Evolutionary conservation across 768 basidiomycete species (phyloP).

Genomic region (Russula vinacea): DNA sequence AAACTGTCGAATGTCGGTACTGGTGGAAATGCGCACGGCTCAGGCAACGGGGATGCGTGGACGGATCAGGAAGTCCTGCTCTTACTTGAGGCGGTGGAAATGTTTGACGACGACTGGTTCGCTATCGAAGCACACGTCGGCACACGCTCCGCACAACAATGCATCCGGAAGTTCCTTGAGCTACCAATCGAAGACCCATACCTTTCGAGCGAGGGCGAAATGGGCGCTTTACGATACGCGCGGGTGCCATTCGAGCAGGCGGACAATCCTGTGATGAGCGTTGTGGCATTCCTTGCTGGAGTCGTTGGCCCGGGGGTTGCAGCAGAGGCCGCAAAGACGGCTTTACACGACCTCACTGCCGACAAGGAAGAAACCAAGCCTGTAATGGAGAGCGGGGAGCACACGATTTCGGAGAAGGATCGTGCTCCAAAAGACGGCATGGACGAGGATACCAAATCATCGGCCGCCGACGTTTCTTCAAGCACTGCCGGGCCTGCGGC

Average conservation of each 20-base stretch:
- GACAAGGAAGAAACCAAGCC: conserved; percentile 39
- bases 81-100: conserved; percentile 94
- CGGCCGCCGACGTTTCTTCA: conserved; percentile 26
- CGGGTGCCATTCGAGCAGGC: conserved; percentile 89
- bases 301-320: conserved; percentile 89
- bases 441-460: conserved; percentile 30
- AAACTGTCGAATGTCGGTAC: conserved; percentile 54
- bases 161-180: conserved; percentile 92
- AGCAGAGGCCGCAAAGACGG: conserved; percentile 89
- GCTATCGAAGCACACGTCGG: conserved; percentile 91
- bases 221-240: conserved; percentile 72
- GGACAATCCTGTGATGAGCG: conserved; percentile 98
- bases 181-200: conserved; percentile 97
- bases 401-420: conserved; percentile 36
- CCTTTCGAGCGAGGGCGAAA: conserved; percentile 68
- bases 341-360: conserved; percentile 75
- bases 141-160: conserved; percentile 88
- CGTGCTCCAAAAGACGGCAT: conserved; percentile 39
- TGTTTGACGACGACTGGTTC: conserved; percentile 98
- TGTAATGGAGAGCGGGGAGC: conserved; percentile 36
- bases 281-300: conserved; percentile 93
- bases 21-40: conserved; percentile 38
- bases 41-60: conserved; percentile 62
- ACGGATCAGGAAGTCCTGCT: conserved; percentile 84
- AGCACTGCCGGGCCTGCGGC: conserved; percentile 28